Base-by-base conservation (phyloP, 345 rosid species). In the Dipteronia sinensis region DNA sequence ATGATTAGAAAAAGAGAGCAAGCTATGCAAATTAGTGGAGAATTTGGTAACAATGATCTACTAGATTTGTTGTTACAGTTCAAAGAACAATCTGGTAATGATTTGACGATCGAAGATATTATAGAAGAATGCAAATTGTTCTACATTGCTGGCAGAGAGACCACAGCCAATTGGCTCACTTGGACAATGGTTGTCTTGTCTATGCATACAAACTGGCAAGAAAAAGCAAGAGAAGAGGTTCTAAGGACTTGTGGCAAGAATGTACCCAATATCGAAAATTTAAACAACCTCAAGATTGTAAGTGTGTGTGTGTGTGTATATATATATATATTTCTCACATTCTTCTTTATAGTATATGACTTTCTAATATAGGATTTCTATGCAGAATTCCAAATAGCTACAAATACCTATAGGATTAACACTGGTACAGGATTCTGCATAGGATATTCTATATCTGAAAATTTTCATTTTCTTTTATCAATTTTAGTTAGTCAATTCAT, bases 121-220 rank as follows among this genome's bases (percentile, higher is more conserved):
- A 55, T 77, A 49, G 81, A 81, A 40, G 84, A 81, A 68, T 73
- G 80, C 72, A 81, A 77, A 19, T n/a, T 76, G 3, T 73, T 83
- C 66, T 83, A 79, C 76, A 76, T 79, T 55, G 86, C 85, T 2
- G 90, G 90, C 3, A 81, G 81, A 15, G 87, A 81, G 53, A 82
- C 86, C 61, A 84, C 83, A 2, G 73, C 91, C 40, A 82, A 69
- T 59, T 73, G 20, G 71, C 81, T 83, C 6, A 74, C 77, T 0
- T 83, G 83, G 86, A 78, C 82, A 4, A 63, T 79, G 75, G 76
- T 83, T 19, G 11, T 64, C n/a, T 69, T 79, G 25, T 72, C 76
- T 12, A 69, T 72, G 72, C 42, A 79, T n/a, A 82, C 82, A 62
- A 22, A 83, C 31, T 79, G 85, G 85, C 82, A 79, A 79, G 65